Base-by-base conservation (phyloP, 208 protist genomes). In the Wallacemonas sp. region DNA sequence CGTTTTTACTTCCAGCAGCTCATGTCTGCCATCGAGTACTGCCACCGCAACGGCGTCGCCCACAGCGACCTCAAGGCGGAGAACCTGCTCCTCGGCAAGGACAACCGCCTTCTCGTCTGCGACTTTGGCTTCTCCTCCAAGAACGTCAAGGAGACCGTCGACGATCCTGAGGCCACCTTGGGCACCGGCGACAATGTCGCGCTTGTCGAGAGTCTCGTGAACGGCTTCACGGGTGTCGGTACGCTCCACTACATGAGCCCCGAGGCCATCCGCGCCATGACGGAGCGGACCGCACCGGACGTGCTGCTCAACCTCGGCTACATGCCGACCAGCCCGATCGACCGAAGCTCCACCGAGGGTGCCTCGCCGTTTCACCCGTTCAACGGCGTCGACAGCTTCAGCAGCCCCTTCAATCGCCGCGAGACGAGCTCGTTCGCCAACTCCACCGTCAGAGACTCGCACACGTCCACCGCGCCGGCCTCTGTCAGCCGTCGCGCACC, bases 1-100 rank as follows among this genome's bases (percentile, higher is more conserved):
- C 83, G 94, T 8, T 50, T 79, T 32, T 98, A 97, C 66, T 98
- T 98, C 67, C 94, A 97, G 74, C 93, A 98, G 78, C 84, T 98
- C 39, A 94, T 98, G 38, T 87, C 80, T 23, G 97, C 93, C 50
- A 87, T 99, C 36, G 82, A 94, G 62, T 98, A 99, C 82, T 98
- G 95, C 67, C 96, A 98, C 76, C 71, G 84, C 42, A 84, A 95
- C 31, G 82, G 84, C 45, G 82, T 97, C 50, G 91, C 81, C 0
- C 92, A 97, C 64, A 77, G 84, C 41, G 96, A 97, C 69, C 76
- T 97, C 14, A 97, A 97, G 76, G 89, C 92, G 22, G 89, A 97
- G 67, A 97, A 97, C 57, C 77, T 97, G 12, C 77, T 97, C 11
- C 65, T 97, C 8, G 74, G 74, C 39, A 80, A 70, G 32, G 80